phyloP scores from a whole-genome alignment of 257 asterid genomes.

The Lycium ferocissimum region DNA sequence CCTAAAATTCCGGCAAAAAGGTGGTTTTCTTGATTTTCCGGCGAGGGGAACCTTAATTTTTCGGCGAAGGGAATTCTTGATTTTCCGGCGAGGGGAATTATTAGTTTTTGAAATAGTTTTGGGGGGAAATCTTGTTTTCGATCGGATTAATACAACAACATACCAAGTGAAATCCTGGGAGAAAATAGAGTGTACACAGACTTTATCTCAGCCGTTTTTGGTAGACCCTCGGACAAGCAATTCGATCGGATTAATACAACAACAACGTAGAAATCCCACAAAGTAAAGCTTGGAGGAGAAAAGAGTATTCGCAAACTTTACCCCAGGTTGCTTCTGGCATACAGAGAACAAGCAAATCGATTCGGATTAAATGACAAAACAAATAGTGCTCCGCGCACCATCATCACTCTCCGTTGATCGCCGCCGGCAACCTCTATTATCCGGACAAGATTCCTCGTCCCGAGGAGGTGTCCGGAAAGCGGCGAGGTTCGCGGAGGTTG shows the following conservation, averaged over 20 bases:
- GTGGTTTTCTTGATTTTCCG: not conserved
- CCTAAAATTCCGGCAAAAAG: not conserved
- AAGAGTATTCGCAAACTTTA: too few species aligned
- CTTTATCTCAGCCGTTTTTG: too few species aligned
- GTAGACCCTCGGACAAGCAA: too few species aligned
- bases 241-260: too few species aligned
- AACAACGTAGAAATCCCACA: too few species aligned
- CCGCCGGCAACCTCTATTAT: constrained; percentile 54
- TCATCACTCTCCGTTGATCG: constrained; percentile 41
- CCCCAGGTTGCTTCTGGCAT: too few species aligned
- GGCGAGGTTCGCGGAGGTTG: constrained; percentile 65
- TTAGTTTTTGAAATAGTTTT: not conserved
- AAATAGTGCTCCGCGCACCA: constrained; percentile 45
- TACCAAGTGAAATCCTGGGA: too few species aligned
- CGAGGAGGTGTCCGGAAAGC: constrained; percentile 40
- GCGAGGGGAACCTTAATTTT: not conserved
- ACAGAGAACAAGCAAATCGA: too few species aligned
- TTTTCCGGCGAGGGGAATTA: not conserved
- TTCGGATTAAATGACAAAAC: constrained; percentile 43
- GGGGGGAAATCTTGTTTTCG: not conserved
- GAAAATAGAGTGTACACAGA: too few species aligned
- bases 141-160: not conserved
- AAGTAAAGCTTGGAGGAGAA: too few species aligned
- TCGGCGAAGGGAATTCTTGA: not conserved
- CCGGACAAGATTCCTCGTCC: constrained; percentile 36